These are phyloP conservation scores for Cercospora sp. DNA, from an alignment of 2,329 filamentous ascomycete genomes.

Conservation along the genomic window DNA sequence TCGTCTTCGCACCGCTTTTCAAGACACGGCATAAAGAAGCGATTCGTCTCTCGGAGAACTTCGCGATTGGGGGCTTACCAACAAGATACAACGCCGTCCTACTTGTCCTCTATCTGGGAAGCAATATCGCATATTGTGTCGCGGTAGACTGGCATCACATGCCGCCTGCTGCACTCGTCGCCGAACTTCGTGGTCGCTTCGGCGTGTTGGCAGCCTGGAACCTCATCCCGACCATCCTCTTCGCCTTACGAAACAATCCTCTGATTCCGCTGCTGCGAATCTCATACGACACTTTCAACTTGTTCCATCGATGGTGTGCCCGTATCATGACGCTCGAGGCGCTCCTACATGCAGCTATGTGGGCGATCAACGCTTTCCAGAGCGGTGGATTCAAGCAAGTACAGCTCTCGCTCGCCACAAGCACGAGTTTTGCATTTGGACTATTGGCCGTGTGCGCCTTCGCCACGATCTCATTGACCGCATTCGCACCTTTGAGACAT, in stretches of 20 bases:
- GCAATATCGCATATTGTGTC: constrained; percentile 76
- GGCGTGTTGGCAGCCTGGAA: neutral
- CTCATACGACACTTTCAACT: constrained; percentile 95
- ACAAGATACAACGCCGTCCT: constrained; percentile 73
- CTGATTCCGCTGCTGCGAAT: constrained; percentile 78
- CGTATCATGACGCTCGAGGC: constrained; percentile 69
- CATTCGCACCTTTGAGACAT: neutral
- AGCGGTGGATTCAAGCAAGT: neutral
- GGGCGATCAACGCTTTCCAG: neutral
- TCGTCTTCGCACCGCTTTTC: constrained; percentile 70
- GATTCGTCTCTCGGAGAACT: constrained; percentile 46
- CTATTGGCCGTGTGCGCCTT: neutral
- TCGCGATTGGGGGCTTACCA: constrained; percentile 74
- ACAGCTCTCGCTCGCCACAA: neutral
- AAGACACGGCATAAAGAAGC: constrained; percentile 75
- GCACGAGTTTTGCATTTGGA: neutral
- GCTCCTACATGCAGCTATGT: constrained; percentile 38
- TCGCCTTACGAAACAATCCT: constrained; percentile 60
- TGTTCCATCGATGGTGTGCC: constrained; percentile 80
- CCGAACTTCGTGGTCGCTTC: neutral
- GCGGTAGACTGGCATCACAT: constrained; percentile 68
- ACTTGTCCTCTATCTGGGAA: constrained; percentile 64
- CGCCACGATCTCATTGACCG: constrained; percentile 54
- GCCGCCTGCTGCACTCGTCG: constrained; percentile 73
- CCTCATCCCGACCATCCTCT: neutral